Conservation (phyloP, 2,329 filamentous ascomycete species). For the Cryphonectria japonica region DNA sequence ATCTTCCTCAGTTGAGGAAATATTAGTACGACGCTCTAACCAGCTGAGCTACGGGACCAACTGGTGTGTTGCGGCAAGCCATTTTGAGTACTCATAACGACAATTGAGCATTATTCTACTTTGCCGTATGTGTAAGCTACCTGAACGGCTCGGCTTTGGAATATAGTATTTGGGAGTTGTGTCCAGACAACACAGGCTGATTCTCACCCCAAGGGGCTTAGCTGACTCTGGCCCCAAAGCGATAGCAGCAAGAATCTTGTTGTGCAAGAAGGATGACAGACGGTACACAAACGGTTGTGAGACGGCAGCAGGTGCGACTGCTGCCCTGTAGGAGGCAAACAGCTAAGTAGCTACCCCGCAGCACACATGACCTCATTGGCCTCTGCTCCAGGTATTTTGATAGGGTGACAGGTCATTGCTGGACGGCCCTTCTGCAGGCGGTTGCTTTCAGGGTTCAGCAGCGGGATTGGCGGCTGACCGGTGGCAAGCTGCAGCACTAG, state of each 20-base stretch:
- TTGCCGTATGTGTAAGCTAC: no score
- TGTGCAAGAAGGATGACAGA: not conserved
- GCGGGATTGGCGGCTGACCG: not conserved
- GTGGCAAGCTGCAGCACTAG: slow-evolving; percentile 1
- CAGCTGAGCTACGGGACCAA: slow-evolving; percentile 24
- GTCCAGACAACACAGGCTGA: not conserved
- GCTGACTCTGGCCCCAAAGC: not conserved
- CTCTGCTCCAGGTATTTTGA: not conserved
- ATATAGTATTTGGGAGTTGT: not conserved
- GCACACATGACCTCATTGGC: not conserved
- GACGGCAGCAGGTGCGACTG: no score
- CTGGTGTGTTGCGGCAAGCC: not conserved
- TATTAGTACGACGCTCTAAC: slow-evolving; percentile 25
- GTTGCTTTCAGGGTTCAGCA: not conserved
- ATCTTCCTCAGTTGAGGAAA: not conserved
- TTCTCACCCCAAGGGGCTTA: not conserved
- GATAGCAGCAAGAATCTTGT: not conserved
- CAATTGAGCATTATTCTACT: not conserved
- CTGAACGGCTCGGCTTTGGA: no score
- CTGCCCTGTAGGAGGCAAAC: not conserved
- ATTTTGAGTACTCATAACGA: not conserved
- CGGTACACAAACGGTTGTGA: no score
- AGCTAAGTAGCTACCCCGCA: slow-evolving; percentile 9
- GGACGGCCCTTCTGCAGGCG: not conserved
- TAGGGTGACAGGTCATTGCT: not conserved